Base-by-base conservation (phyloP, 768 basidiomycete genomes). In the Tulasnella sp. region DNA sequence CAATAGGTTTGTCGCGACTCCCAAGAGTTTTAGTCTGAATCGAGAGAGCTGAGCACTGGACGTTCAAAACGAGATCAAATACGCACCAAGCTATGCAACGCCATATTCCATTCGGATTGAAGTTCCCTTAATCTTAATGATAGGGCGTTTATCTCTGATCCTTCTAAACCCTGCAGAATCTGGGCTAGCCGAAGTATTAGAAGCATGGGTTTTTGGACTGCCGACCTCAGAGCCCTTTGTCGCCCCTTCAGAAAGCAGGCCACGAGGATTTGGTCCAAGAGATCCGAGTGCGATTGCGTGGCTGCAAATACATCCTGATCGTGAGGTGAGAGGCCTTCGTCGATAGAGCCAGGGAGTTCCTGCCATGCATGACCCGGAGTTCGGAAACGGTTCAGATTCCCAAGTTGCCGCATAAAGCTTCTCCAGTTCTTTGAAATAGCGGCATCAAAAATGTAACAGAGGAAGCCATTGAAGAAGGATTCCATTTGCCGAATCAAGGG, bases 371-470 rank as follows among this genome's bases (percentile, higher is more conserved):
- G 16, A 16, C 72, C 27, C 21, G 68, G 73, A 38, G 27, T 9
- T 74, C 27, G n/a, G 6, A 73, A 72, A 31, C 58, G 74, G 36
- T 71, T 52, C 19, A 84, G 71, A 40, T 74, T 81, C 10, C 82
- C 80, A 31, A 85, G 79, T n/a, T 82, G 58, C 9, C 76, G 76
- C 10, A 82, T 76, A 86, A 97, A 95, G 1, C 89, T 87, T 80
- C 92, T 90, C 81, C 94, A 93, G 83, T 93, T 92, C 39, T 90
- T 90, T 18, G 91, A 89, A 79, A 97, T 94, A 2, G 91, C 95
- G n/a, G 89, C 90, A 84, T 95, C 94, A 77, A 92, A 92, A 31
- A 95, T 87, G 81, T 97, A 95, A 44, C 88, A 86, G 3, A 90
- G 89, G 40, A 97, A 86, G n/a, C 86, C 88, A 24, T 86, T 87